Evolutionary conservation across 2,329 filamentous ascomycete genomes (phyloP).

Genomic region (Penicillium palitans): DNA sequence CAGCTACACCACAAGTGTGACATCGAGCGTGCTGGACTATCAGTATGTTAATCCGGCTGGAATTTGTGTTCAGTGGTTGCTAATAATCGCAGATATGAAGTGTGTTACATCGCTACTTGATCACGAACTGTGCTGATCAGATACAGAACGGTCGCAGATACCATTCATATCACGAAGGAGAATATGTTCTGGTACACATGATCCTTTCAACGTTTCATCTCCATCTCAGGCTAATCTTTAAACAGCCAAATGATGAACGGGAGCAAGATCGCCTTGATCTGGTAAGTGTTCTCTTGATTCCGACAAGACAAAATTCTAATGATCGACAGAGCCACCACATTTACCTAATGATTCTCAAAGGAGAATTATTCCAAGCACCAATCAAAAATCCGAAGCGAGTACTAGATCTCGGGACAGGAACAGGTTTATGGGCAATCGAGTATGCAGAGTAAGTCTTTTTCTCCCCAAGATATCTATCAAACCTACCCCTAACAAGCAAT

Average conservation of each 20-base stretch:
- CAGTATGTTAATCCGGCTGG: conserved; percentile 21
- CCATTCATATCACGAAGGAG: conserved; percentile 30
- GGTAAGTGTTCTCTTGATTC: conserved; percentile 17
- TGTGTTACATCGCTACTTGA: conserved; percentile 12
- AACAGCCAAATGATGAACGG: conserved; percentile 34
- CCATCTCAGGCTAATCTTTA: not conserved
- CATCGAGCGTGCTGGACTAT: conserved; percentile 34
- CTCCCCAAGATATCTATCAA: not conserved
- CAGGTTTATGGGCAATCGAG: conserved; percentile 42
- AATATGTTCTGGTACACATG: conserved; percentile 27
- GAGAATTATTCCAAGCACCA: conserved; percentile 30
- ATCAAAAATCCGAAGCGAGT: conserved; percentile 31
- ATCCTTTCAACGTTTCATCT: not conserved
- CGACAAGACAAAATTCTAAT: not conserved
- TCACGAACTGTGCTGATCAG: not conserved
- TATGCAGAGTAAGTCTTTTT: conserved; percentile 35
- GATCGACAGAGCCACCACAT: conserved; percentile 34
- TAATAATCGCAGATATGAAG: conserved; percentile 33
- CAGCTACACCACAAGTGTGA: conserved; percentile 35
- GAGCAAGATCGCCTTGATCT: conserved; percentile 38
- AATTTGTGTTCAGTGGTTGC: not conserved
- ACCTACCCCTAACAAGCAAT: conserved; percentile 1
- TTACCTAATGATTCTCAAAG: conserved; percentile 36
- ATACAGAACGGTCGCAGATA: conserved; percentile 31
- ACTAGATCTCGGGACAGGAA: conserved; percentile 39